Base-by-base conservation (phyloP, 352 stramenopile species). In the Globisporangium irregulare region DNA sequence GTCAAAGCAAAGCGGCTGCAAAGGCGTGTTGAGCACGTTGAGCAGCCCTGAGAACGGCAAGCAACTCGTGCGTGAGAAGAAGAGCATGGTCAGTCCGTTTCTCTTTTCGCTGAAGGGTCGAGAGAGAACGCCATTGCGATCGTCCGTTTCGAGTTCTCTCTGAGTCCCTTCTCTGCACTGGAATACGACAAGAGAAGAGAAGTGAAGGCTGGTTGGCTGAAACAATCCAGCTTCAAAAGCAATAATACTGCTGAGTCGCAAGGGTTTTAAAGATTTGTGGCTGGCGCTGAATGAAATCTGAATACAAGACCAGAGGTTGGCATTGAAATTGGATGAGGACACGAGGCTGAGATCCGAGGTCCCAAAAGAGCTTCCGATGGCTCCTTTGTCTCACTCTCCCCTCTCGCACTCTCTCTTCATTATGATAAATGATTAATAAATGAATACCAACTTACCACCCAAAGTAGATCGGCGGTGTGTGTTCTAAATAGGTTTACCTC, bases 361-460 rank as follows among this genome's bases (percentile, higher is more conserved):
- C 20, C 53, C 15, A 5, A 60, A 27, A 18, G 54, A 25, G 27
- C 54, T 60, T 60, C 54, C 54, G 27, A 60, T 60, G 54, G 54
- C 27, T 60, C 54, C 18, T 32, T 25, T 60, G 54, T 2, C 25
- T 60, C 5, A 29, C 48, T 24, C 10, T 27, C 48, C 20, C 14
- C 41, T 57, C 50, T 25, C 41, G 15, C 15, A 4, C 5, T n/a
- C 15, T n/a, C 5, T 22, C 5, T 50, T 50, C 43, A 51, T 51
- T 51, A 3, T 51, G 43, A 51, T 51, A 51, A 51, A 51, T 51
- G 43, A 22, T 22, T 51, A 51, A 51, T 51, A 51, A 51, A 3
- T 51, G 43, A 22, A 51, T 22, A 9, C 43, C 43, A 22, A 51
- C 5, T 15, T n/a, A 50, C 38, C n/a, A n/a, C 6, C 15, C 38